These are phyloP conservation scores for Botryotinia calthae DNA, from an alignment of 2,329 filamentous ascomycete species.

Conservation along the genomic window DNA sequence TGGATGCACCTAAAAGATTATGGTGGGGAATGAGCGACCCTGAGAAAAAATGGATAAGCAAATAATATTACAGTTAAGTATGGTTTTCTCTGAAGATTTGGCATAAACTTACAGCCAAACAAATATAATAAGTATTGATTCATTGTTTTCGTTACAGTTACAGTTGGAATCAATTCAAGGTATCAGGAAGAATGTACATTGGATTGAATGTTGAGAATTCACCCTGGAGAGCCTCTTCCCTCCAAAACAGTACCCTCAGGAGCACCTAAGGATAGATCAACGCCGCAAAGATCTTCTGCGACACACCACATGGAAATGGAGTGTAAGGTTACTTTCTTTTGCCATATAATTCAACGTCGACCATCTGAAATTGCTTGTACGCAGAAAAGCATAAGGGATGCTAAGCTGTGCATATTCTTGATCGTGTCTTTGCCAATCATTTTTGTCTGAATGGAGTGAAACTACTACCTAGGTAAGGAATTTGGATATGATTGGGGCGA, in stretches of 20 bases:
- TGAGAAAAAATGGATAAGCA: background rate
- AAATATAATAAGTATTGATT: background rate
- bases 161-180: too few relatives aligned
- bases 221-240: background rate
- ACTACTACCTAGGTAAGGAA: background rate
- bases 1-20: conserved; percentile 7
- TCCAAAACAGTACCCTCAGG: background rate
- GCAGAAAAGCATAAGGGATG: background rate
- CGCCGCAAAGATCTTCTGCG: background rate
- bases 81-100: background rate
- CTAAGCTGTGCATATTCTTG: background rate
- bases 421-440: background rate
- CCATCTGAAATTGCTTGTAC: background rate
- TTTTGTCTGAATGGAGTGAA: background rate
- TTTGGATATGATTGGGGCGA: background rate
- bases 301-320: background rate
- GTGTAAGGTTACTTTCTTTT: background rate
- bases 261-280: background rate
- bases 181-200: background rate
- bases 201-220: background rate
- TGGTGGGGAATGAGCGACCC: conserved; percentile 5
- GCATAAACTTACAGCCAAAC: background rate
- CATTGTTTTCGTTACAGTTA: background rate
- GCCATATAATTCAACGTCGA: background rate
- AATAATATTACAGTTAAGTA: background rate